Percentiles rank a stretch among this genome's conserved stretches.
These are phyloP conservation scores for Lagenaria siceraria DNA, from an alignment of 306 rosid species.

Conservation along the genomic window DNA sequence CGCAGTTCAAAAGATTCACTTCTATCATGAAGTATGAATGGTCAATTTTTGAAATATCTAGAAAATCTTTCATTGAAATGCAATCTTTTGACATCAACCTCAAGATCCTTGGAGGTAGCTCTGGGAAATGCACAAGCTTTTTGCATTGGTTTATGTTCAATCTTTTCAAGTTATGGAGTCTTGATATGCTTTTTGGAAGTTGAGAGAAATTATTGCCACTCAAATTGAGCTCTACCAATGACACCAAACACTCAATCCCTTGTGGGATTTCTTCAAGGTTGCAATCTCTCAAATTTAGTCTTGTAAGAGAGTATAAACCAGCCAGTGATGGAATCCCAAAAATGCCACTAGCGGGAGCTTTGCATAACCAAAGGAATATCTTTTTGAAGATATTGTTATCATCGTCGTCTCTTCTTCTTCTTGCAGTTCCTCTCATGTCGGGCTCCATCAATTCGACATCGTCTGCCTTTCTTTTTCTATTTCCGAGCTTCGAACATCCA, in stretches of 20 bases:
- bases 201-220: background rate
- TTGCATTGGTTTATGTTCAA: background rate
- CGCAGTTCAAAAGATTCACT: background rate
- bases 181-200: slow-evolving; percentile 3
- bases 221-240: background rate
- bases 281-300: background rate
- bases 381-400: background rate
- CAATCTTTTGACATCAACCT: background rate
- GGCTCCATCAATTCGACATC: background rate
- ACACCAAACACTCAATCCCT: background rate
- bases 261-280: slow-evolving; percentile 1
- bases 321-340: background rate
- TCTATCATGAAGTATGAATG: background rate
- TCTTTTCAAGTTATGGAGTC: background rate
- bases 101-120: background rate
- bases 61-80: background rate
- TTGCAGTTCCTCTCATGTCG: background rate
- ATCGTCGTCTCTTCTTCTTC: background rate
- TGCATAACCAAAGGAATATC: background rate
- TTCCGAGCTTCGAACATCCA: background rate
- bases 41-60: background rate
- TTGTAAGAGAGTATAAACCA: background rate
- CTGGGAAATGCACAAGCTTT: slow-evolving; percentile 3
- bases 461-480: background rate
- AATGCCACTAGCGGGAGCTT: background rate